Evolutionary conservation across 345 rosid genomes (phyloP).

Genomic region (Pistacia integerrima): DNA sequence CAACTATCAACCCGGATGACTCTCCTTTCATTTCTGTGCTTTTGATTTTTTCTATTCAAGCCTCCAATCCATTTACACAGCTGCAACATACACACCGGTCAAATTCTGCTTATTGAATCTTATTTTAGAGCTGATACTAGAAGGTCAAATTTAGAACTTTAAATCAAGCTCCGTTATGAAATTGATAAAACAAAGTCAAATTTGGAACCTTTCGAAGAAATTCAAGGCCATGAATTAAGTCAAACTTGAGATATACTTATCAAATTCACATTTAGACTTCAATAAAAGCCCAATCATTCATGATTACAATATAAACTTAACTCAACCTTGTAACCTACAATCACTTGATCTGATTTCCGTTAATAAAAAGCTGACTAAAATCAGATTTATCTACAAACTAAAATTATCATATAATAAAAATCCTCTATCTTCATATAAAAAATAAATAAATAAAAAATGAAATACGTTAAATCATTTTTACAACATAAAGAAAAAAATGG

Average conservation of each 20-base stretch:
- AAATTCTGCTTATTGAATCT: constrained; percentile 12
- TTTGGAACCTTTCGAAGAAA: background rate
- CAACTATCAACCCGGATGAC: constrained; percentile 82
- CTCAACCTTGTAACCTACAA: background rate
- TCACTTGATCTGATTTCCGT: constrained; percentile 11
- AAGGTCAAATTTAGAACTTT: constrained; percentile 18
- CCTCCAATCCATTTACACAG: constrained; percentile 45
- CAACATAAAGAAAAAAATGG: background rate
- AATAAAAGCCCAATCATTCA: constrained; percentile 6
- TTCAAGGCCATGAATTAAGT: constrained; percentile 17
- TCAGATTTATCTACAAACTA: background rate
- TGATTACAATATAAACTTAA: background rate
- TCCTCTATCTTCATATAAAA: background rate
- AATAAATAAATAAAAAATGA: no score
- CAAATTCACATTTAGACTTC: constrained; percentile 2
- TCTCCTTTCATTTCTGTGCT: constrained; percentile 68
- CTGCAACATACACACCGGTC: constrained; percentile 39
- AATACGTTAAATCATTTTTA: no score
- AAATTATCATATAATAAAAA: no score
- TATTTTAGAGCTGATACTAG: background rate
- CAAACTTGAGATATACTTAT: constrained; percentile 15
- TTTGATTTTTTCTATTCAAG: constrained; percentile 33
- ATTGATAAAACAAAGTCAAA: background rate
- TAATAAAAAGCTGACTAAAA: background rate
- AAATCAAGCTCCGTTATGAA: background rate